Evolutionary conservation across 495 filamentous ascomycete species (phyloP).

Genomic region (Hypoxylon trugodes): DNA sequence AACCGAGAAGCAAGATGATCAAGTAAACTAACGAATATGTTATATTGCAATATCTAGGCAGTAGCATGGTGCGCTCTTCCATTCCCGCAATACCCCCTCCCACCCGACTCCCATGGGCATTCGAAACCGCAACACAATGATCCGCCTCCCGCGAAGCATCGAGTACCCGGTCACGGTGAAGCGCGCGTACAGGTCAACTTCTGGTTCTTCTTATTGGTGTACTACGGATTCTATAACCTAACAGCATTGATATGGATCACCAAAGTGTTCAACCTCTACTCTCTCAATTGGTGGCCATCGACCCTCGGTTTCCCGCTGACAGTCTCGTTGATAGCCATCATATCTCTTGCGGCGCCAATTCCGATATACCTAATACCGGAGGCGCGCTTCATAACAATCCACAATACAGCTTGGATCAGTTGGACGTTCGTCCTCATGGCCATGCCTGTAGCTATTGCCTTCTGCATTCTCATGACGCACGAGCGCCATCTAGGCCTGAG

Average conservation of each 20-base stretch:
- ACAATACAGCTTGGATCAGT: slow-evolving; percentile 70
- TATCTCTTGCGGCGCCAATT: slow-evolving; percentile 63
- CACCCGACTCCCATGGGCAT: slow-evolving; percentile 34
- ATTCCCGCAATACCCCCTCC: slow-evolving; percentile 66
- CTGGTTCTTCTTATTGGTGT: slow-evolving; percentile 72
- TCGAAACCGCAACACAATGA: slow-evolving; percentile 45
- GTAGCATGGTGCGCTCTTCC: slow-evolving; percentile 69
- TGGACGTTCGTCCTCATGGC: slow-evolving; percentile 73
- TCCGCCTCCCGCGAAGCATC: slow-evolving; percentile 41
- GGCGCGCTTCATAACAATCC: slow-evolving; percentile 55
- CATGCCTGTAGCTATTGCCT: slow-evolving; percentile 67
- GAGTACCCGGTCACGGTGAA: slow-evolving; percentile 66
- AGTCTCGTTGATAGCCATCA: slow-evolving; percentile 61
- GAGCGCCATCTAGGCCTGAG: slow-evolving; percentile 64
- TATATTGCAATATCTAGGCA: slow-evolving; percentile 50
- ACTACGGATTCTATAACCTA: slow-evolving; percentile 71
- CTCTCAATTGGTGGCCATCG: slow-evolving; percentile 70
- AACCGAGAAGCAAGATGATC: not conserved
- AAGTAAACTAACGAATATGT: slow-evolving; percentile 19
- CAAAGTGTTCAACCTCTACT: slow-evolving; percentile 73
- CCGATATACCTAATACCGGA: slow-evolving; percentile 64
- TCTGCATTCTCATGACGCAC: slow-evolving; percentile 65
- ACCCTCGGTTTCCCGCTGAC: slow-evolving; percentile 66
- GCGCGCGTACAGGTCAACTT: slow-evolving; percentile 69
- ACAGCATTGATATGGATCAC: slow-evolving; percentile 72